Evolutionary conservation across 2,329 filamentous ascomycete species (phyloP).

Genomic region (Neopestalotiopsis rosae): DNA sequence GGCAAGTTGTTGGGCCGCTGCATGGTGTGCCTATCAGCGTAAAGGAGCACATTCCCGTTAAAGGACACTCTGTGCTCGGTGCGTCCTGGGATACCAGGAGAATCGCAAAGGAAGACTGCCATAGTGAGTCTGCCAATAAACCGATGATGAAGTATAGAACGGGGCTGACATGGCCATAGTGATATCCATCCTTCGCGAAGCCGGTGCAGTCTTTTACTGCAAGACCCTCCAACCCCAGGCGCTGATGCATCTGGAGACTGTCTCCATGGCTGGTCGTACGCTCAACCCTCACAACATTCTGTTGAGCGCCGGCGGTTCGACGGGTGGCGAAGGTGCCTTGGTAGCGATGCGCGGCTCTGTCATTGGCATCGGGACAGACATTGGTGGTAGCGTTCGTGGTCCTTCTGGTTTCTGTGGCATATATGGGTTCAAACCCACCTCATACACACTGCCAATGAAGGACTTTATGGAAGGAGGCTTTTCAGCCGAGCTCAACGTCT

Average conservation of each 20-base stretch:
- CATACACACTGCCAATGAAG: background rate
- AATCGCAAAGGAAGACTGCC: background rate
- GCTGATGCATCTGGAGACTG: constrained; percentile 42
- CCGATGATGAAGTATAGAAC: constrained; percentile 32
- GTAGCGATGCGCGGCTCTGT: constrained; percentile 55
- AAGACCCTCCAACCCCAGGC: constrained; percentile 60
- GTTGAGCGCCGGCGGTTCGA: constrained; percentile 58
- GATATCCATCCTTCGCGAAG: constrained; percentile 46
- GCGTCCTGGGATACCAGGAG: background rate
- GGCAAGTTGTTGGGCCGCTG: constrained; percentile 30
- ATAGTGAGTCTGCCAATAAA: background rate
- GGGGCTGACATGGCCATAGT: constrained; percentile 50
- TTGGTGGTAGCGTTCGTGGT: constrained; percentile 53
- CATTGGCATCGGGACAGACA: constrained; percentile 60
- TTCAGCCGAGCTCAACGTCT: background rate
- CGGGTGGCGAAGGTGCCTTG: constrained; percentile 62
- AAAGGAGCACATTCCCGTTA: constrained; percentile 58
- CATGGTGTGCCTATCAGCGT: constrained; percentile 46
- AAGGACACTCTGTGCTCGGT: constrained; percentile 37
- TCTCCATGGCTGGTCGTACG: background rate
- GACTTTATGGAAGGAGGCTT: background rate
- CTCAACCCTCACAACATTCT: constrained; percentile 56
- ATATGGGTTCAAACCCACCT: constrained; percentile 2
- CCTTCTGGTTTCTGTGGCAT: constrained; percentile 52
- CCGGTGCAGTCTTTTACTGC: constrained; percentile 57